Conservation (phyloP, 768 basidiomycete species). For the Hortiboletus flavorubellus region DNA sequence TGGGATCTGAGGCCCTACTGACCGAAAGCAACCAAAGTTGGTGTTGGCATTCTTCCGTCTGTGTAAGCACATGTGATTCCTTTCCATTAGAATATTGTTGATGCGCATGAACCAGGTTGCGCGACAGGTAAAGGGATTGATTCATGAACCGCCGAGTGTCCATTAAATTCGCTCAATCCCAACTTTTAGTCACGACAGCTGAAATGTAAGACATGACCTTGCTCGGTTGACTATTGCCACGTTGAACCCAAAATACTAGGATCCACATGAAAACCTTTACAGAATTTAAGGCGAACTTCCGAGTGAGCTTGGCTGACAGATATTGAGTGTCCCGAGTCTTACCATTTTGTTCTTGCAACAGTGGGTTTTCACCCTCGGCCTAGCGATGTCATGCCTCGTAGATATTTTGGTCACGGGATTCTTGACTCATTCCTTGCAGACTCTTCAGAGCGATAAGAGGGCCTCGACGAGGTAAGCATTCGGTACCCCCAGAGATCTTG, state of each 20-base stretch:
- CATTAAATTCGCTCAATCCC: slow-evolving; percentile 17
- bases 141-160: slow-evolving; percentile 1
- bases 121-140: slow-evolving; percentile 23
- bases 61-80: slow-evolving; percentile 19
- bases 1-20: not conserved
- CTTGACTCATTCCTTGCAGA: slow-evolving; percentile 42
- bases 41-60: slow-evolving; percentile 30
- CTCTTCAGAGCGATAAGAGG: slow-evolving; percentile 38
- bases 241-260: slow-evolving; percentile 13
- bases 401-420: slow-evolving; percentile 48
- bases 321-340: not conserved
- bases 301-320: slow-evolving; percentile 6
- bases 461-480: slow-evolving; percentile 35
- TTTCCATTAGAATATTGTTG: not conserved
- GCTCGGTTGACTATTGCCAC: no score
- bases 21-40: slow-evolving; percentile 17
- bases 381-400: slow-evolving; percentile 46
- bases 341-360: slow-evolving; percentile 16
- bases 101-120: slow-evolving; percentile 31
- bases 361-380: slow-evolving; percentile 52
- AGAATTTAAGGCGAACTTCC: slow-evolving; percentile 23
- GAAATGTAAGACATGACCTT: slow-evolving; percentile 26
- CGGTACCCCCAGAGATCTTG: no score
- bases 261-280: slow-evolving; percentile 25
- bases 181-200: slow-evolving; percentile 23